Conservation (phyloP, 345 rosid species). For the Erodium maritimum region DNA sequence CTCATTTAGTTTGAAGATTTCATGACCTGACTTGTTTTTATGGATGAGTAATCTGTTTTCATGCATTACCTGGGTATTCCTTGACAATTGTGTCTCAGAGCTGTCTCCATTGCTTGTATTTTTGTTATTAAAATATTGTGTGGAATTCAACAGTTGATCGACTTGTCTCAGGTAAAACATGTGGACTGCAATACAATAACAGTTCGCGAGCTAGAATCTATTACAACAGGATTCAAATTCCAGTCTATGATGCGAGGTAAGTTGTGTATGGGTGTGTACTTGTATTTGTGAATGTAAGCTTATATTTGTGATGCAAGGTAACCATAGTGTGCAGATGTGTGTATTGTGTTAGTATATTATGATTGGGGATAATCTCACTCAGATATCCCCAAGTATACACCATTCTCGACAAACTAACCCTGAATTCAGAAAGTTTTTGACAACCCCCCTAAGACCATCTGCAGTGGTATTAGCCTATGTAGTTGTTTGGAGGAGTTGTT, state of each 20-base stretch:
- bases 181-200: conserved; percentile 70
- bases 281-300: no score
- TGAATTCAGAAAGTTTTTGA: no score
- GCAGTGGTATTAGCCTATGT: no score
- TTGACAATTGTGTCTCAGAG: not conserved
- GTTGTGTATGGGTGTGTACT: no score
- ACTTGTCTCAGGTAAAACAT: conserved; percentile 54
- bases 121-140: not conserved
- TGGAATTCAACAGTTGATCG: not conserved
- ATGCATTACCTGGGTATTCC: not conserved
- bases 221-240: conserved; percentile 61
- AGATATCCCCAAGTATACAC: no score
- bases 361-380: no score
- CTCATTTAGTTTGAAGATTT: not conserved
- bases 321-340: not conserved
- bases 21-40: not conserved
- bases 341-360: not conserved
- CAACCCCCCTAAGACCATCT: no score
- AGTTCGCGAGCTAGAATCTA: conserved; percentile 73
- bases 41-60: no score
- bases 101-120: no score
- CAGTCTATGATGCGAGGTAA: conserved; percentile 72
- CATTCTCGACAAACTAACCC: no score
- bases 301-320: conserved; percentile 22
- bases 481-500: no score